These are phyloP conservation scores for Serendipita sp. DNA, from an alignment of 768 basidiomycete species.

Conservation along the genomic window DNA sequence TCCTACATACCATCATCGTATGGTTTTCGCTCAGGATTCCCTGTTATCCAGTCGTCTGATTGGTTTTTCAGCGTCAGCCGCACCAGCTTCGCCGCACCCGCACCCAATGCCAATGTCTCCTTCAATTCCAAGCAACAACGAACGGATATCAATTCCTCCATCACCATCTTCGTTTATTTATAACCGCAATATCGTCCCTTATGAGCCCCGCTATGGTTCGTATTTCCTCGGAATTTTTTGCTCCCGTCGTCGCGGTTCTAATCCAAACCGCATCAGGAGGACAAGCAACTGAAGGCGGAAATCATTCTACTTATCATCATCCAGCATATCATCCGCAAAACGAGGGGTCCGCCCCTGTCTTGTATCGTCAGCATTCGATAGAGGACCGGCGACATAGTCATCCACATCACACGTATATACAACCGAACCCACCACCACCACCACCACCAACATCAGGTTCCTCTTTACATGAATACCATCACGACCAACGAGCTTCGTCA, in stretches of 20 bases:
- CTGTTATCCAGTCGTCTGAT: neutral
- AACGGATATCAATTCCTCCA: constrained; percentile 1
- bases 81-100: neutral
- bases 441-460: neutral
- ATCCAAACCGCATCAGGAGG: neutral
- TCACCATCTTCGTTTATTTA: constrained; percentile 3
- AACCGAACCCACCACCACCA: neutral
- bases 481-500: neutral
- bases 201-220: neutral
- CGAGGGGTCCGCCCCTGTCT: neutral
- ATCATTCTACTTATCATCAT: neutral
- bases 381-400: neutral
- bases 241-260: too few species aligned
- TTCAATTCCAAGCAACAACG: neutral
- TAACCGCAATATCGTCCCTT: neutral
- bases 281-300: neutral
- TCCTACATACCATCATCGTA: neutral
- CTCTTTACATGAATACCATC: neutral
- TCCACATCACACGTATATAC: neutral
- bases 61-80: neutral
- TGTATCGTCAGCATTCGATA: neutral
- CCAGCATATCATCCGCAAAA: neutral
- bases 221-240: too few species aligned
- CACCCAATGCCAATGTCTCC: neutral
- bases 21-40: neutral